Percentiles rank a stretch among this genome's conserved stretches.
Evolutionary conservation across 2,329 filamentous ascomycete species (phyloP).

Genomic region (Talaromyces marneffei): DNA sequence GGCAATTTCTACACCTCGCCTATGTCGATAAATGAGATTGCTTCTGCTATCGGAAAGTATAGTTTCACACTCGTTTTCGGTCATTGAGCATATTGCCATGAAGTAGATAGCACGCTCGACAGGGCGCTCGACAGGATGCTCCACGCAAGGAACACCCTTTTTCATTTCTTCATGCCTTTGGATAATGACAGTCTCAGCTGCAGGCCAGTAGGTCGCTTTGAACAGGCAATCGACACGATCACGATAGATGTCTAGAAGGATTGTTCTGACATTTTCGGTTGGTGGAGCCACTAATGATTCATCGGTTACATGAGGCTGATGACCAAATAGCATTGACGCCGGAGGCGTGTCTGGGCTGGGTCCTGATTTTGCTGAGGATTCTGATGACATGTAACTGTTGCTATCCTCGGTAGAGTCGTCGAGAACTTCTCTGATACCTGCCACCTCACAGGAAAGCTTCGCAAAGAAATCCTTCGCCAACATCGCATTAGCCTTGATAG

Average conservation of each 20-base stretch:
- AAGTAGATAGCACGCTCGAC: constrained; percentile 3
- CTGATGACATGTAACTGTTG: neutral
- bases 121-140: neutral
- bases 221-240: constrained; percentile 2
- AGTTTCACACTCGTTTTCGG: neutral
- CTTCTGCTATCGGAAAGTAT: neutral
- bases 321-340: neutral
- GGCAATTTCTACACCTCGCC: neutral
- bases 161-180: neutral
- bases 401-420: neutral
- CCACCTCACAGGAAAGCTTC: neutral
- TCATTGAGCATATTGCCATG: constrained; percentile 1
- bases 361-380: neutral
- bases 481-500: constrained; percentile 1
- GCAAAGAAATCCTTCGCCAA: constrained; percentile 1
- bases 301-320: neutral
- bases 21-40: neutral
- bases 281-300: neutral
- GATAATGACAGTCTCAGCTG: neutral
- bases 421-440: constrained; percentile 1
- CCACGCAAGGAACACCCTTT: neutral
- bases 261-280: neutral
- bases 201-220: constrained; percentile 2
- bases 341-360: neutral
- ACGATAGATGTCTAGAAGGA: neutral